Percentiles rank a stretch among this genome's conserved stretches.
Conservation (phyloP, 1,139 yeast species). For the Maudiozyma humilis region DNA sequence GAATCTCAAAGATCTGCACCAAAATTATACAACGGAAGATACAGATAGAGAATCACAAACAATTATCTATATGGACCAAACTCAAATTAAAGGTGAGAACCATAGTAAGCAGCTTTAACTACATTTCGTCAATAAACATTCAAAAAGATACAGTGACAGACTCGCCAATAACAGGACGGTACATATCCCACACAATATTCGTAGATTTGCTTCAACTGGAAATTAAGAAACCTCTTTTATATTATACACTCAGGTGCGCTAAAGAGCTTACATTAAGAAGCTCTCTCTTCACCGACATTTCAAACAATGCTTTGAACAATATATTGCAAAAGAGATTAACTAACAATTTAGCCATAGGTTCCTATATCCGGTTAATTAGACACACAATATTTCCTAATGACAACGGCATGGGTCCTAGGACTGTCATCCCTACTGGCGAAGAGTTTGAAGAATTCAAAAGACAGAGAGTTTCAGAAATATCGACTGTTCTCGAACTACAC, state of each 20-base stretch:
- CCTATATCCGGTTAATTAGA: conserved; percentile 3
- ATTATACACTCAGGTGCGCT: conserved; percentile 13
- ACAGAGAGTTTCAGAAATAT: conserved; percentile 14
- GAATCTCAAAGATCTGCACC: conserved; percentile 13
- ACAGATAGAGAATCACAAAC: neutral
- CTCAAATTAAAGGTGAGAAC: neutral
- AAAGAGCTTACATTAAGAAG: conserved; percentile 13
- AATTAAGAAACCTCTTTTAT: conserved; percentile 22
- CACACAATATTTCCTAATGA: conserved; percentile 26
- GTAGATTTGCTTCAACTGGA: conserved; percentile 16
- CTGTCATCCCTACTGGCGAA: conserved; percentile 18
- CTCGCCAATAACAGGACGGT: conserved; percentile 9
- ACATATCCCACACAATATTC: conserved; percentile 18
- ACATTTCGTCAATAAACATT: conserved; percentile 6
- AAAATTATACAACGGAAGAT: conserved; percentile 2
- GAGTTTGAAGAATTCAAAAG: conserved; percentile 17
- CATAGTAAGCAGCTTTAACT: neutral
- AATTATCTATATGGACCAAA: neutral
- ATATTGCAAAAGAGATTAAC: neutral
- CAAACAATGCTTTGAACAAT: conserved; percentile 1
- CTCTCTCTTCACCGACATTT: conserved; percentile 5
- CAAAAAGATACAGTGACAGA: neutral
- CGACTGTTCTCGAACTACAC: conserved; percentile 10
- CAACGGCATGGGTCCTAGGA: conserved; percentile 22
- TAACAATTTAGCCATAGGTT: neutral